Conservation (phyloP, 2,329 filamentous ascomycete genomes). For the Botrytis cinerea region DNA sequence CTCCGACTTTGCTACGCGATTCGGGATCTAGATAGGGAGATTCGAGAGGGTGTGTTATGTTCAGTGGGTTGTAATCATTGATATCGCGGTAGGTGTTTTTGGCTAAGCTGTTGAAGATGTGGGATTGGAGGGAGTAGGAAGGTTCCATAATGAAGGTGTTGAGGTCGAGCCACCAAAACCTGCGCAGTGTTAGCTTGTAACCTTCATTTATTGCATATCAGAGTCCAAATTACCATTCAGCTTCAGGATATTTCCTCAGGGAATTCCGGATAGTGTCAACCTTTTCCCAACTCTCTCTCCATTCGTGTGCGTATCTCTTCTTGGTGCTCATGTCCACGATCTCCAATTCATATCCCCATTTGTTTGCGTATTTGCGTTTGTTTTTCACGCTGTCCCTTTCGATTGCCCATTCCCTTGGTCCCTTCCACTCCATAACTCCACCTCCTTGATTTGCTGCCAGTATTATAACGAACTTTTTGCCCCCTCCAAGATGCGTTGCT, state of each 20-base stretch:
- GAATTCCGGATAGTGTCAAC: constrained; percentile 88
- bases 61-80: constrained; percentile 92
- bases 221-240: constrained; percentile 75
- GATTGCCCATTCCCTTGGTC: constrained; percentile 94
- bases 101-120: constrained; percentile 81
- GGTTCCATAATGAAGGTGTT: constrained; percentile 99
- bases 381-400: constrained; percentile 95
- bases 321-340: constrained; percentile 98
- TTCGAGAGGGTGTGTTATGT: constrained; percentile 81
- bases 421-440: constrained; percentile 99
- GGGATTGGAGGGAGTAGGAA: constrained; percentile 81
- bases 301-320: constrained; percentile 97
- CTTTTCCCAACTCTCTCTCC: constrained; percentile 99
- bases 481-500: constrained; percentile 73
- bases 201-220: background rate
- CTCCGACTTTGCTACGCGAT: constrained; percentile 71
- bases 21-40: constrained; percentile 74
- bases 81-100: constrained; percentile 88
- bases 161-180: constrained; percentile 99
- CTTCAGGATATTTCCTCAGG: constrained; percentile 90
- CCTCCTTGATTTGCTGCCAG: constrained; percentile 92
- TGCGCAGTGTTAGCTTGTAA: constrained; percentile 45
- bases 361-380: constrained; percentile 82
- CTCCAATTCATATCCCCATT: constrained; percentile 94
- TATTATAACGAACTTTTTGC: constrained; percentile 90